Evolutionary conservation across 2,329 filamentous ascomycete species (phyloP).

Genomic region (Microthyrium microscopicum): DNA sequence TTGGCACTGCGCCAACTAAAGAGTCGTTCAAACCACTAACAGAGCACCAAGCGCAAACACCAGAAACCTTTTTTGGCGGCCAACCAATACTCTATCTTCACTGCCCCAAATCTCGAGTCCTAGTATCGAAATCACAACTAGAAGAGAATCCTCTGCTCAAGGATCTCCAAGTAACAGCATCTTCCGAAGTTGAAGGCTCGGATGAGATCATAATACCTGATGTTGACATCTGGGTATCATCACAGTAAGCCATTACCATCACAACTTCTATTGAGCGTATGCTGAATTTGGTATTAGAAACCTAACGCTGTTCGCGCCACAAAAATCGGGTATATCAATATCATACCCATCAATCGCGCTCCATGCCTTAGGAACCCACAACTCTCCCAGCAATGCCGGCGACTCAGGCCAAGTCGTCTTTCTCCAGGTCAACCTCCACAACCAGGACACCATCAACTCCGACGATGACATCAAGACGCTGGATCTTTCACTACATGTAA

Average conservation of each 20-base stretch:
- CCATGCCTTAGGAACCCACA: constrained; percentile 41
- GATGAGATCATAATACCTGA: constrained; percentile 12
- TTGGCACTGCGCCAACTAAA: constrained; percentile 1
- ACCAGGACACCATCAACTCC: constrained; percentile 1
- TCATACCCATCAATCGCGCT: constrained; percentile 60
- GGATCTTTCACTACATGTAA: constrained; percentile 32
- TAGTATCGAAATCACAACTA: constrained; percentile 38
- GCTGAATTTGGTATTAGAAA: constrained; percentile 22
- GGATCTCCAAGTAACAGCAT: constrained; percentile 31
- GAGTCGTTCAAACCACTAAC: constrained; percentile 41
- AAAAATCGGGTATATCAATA: constrained; percentile 46
- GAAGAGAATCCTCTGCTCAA: constrained; percentile 30
- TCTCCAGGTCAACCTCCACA: constrained; percentile 46
- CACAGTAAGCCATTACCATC: constrained; percentile 18
- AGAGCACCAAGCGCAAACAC: constrained; percentile 58
- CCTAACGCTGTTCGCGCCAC: constrained; percentile 47
- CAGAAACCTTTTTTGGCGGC: constrained; percentile 51
- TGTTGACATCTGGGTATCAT: constrained; percentile 32
- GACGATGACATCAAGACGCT: constrained; percentile 10
- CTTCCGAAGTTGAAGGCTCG: constrained; percentile 11
- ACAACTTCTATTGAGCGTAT: constrained; percentile 1
- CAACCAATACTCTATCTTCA: constrained; percentile 57
- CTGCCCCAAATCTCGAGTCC: constrained; percentile 38
- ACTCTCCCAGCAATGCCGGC: constrained; percentile 21
- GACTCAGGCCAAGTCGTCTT: constrained; percentile 32